These are phyloP conservation scores for Peribolospora baueri DNA, from an alignment of 768 basidiomycete genomes.

Conservation along the genomic window DNA sequence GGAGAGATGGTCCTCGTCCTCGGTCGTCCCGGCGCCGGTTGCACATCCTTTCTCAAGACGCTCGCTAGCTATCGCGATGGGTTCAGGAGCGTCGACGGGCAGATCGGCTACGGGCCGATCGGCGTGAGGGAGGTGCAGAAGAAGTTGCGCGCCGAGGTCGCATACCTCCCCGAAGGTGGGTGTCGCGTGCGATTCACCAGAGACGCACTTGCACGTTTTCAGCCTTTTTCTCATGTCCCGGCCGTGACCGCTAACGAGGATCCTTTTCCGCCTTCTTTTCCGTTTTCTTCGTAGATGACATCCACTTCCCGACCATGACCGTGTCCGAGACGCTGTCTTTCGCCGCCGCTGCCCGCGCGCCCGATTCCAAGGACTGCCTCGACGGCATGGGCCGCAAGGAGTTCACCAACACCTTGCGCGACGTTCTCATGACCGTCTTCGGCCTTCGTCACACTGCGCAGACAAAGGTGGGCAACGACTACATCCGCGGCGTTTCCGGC, in stretches of 20 bases:
- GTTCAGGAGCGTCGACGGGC: slow-evolving; percentile 22
- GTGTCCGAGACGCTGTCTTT: slow-evolving; percentile 38
- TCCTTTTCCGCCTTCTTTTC: no score
- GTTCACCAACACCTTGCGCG: slow-evolving; percentile 21
- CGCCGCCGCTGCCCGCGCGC: slow-evolving; percentile 27
- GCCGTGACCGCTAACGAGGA: no score
- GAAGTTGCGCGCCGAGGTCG: slow-evolving; percentile 42
- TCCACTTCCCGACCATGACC: slow-evolving; percentile 59
- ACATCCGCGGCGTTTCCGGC: slow-evolving; percentile 30
- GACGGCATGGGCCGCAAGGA: slow-evolving; percentile 19
- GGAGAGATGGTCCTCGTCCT: slow-evolving; percentile 50
- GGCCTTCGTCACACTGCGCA: slow-evolving; percentile 47
- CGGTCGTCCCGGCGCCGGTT: slow-evolving; percentile 25
- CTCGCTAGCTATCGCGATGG: slow-evolving; percentile 24
- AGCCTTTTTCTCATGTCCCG: slow-evolving; percentile 1
- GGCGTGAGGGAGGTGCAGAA: slow-evolving; percentile 24
- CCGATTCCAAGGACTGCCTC: slow-evolving; percentile 22
- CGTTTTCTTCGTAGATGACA: slow-evolving; percentile 30
- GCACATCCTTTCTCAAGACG: slow-evolving; percentile 28
- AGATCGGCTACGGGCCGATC: slow-evolving; percentile 27
- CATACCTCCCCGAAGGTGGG: slow-evolving; percentile 29
- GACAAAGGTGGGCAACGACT: slow-evolving; percentile 53
- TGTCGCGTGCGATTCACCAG: neutral
- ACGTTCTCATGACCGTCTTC: slow-evolving; percentile 30
- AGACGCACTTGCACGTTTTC: neutral